Evolutionary conservation across 1,284 basidiomycete species (phyloP).

Genomic region (Somion occarium): DNA sequence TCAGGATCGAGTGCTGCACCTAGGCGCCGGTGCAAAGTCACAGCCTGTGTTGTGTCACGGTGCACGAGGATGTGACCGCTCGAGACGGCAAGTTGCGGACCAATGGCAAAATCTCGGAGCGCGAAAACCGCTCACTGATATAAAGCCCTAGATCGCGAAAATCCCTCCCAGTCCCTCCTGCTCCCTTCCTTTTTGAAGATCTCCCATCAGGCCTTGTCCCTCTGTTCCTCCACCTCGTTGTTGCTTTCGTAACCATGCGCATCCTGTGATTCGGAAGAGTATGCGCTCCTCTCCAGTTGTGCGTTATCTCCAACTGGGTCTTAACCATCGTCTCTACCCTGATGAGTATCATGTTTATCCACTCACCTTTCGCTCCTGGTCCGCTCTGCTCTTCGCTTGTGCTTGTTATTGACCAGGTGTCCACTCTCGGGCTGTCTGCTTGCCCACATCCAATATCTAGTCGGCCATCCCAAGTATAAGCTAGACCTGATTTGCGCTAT

Average conservation of each 20-base stretch:
- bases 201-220: too few species aligned
- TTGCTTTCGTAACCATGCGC: neutral
- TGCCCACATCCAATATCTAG: too few species aligned
- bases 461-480: too few species aligned
- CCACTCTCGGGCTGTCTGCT: too few species aligned
- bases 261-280: neutral
- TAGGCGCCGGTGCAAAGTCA: neutral
- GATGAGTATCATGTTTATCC: neutral
- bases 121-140: neutral
- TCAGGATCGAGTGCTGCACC: neutral
- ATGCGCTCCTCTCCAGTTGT: neutral
- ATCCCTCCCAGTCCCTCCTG: neutral
- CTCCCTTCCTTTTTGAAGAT: neutral
- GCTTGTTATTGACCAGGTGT: too few species aligned
- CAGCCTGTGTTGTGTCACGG: neutral
- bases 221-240: neutral
- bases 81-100: neutral
- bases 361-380: neutral
- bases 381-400: too few species aligned
- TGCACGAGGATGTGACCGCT: neutral
- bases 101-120: neutral
- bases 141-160: neutral
- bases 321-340: neutral
- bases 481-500: too few species aligned
- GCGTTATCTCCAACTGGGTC: neutral